Base-by-base conservation (phyloP, 192 early-diverging fungal species). In the Chytriomyces hyalinus region DNA sequence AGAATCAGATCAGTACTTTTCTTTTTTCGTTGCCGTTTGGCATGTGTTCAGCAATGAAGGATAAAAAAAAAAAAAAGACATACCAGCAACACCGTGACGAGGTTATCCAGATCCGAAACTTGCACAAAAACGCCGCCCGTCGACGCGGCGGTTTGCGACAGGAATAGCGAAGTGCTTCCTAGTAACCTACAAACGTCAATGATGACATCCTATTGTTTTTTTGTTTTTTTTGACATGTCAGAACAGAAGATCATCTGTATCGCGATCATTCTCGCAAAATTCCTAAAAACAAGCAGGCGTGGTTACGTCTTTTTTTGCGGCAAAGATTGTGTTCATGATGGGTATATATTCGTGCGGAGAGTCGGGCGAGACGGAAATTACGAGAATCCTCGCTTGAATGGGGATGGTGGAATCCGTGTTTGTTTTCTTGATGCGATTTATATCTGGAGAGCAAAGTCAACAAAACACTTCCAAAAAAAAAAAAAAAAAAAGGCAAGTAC, bases 271-370 rank as follows among this genome's bases (percentile, higher is more conserved):
- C 4, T 36, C 36, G 36, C 36, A 36, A 36, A 36, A 3, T 36
- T 4, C 36, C 36, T 0, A 36, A 36, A 36, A 36, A 26, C 24
- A 50, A 53, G 9, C 70, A 13, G 8, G 5, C 22, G 49, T 13
- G 47, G 75, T 87, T 84, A 92, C 93, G 51, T 84, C 77, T 72
- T 94, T 95, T 82, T 99, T 96, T 1, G 96, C 97, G 0, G 96
- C 92, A 84, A 99, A 99, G 49, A 99, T 97, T 70, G 90, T 92
- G 81, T 99, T 99, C 98, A 99, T 99, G 46, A 97, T 90, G 4
- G 95, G 86, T 63, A 99, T 96, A 73, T 99, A 98, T 77, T 98
- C 94, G 50, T 86, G 84, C 6, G 98, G 87, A 1, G 90, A 84
- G 77, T 99, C 98, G 1, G 91, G 91, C 0, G 95, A 95, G 8